Conservation (phyloP, 495 filamentous ascomycete species). For the Penicillium desertorum region DNA sequence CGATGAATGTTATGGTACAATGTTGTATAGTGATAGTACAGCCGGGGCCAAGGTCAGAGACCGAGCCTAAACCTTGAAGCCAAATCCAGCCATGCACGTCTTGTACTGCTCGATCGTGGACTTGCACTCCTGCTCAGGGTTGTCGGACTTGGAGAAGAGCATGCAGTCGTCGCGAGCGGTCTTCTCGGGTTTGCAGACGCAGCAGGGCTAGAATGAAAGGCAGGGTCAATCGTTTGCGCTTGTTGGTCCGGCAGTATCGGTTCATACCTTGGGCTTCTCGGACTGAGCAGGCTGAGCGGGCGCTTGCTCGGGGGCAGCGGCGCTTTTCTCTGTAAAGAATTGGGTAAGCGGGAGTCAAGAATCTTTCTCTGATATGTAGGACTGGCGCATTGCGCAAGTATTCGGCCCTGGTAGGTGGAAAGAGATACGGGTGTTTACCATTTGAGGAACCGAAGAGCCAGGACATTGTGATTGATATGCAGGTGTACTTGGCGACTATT, state of each 20-base stretch:
- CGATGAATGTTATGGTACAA: slow-evolving; percentile 30
- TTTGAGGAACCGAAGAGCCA: slow-evolving; percentile 44
- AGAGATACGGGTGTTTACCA: slow-evolving; percentile 27
- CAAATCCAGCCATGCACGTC: slow-evolving; percentile 90
- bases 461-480: slow-evolving; percentile 35
- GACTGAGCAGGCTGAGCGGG: slow-evolving; percentile 38
- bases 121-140: slow-evolving; percentile 76
- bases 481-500: background rate
- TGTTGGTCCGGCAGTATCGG: slow-evolving; percentile 6
- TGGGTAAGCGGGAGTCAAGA: slow-evolving; percentile 9
- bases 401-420: background rate
- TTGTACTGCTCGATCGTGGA: slow-evolving; percentile 80
- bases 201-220: slow-evolving; percentile 68
- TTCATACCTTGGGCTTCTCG: slow-evolving; percentile 56
- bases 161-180: slow-evolving; percentile 93
- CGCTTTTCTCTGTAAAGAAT: slow-evolving; percentile 23
- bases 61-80: slow-evolving; percentile 68
- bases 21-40: slow-evolving; percentile 22
- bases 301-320: slow-evolving; percentile 24
- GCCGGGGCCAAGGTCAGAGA: background rate
- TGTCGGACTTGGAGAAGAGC: slow-evolving; percentile 81
- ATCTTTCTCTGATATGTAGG: background rate
- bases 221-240: slow-evolving; percentile 2
- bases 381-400: slow-evolving; percentile 21
- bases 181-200: slow-evolving; percentile 96